Evolutionary conservation across 768 basidiomycete species (phyloP), one percentile per base, ranked within the genome.

Genomic region (Macrocybe gigantea): DNA sequence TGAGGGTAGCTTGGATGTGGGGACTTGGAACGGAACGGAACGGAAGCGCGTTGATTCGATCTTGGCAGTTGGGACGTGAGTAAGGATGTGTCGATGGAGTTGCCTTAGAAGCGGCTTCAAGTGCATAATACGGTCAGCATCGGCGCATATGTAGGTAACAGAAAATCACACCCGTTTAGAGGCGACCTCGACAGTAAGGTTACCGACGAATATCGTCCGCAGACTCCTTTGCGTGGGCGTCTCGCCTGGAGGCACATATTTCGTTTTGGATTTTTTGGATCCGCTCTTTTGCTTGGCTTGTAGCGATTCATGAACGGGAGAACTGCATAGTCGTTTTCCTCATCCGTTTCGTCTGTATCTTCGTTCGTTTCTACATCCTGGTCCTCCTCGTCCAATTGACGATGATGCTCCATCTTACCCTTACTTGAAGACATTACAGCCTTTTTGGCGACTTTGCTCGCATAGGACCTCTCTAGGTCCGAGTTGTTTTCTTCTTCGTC

Each of bases 31-130:
- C 1, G 93, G 85, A 43, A 96, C 78, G 11, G 93, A 96, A 44
- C 95, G 90, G 73, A 95, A 96, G 38, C 95, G 90, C 22, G 82
- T 77, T 5, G 93, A 93, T 60, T 98, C 95, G 53, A 96, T 85
- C 69, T 88, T 91, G 45, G 89, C 82, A 0, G 73, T 65, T 3
- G 88, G 83, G 10, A 89, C 73, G 52, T 79, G 75, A 1, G 83
- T 68, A 15, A 92, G 71, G 52, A 97, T 75, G 61, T 94, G 88
- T 29, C 78, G 75, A 51, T 82, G 82, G 30, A 98, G 70, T 53
- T 83, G 79, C 61, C 92, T 93, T 54, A 82, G 78, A 13, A 82
- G 59, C 7, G 85, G 74, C 93, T 96, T 54, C 3, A 36, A 37
- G 45, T 44, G 47, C 22, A n/a, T 31, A 10, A 36, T 51, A 29